Evolutionary conservation across 2,329 filamentous ascomycete genomes (phyloP), one percentile per base, ranked within the genome.

Genomic region (Diplodia sapinea): DNA sequence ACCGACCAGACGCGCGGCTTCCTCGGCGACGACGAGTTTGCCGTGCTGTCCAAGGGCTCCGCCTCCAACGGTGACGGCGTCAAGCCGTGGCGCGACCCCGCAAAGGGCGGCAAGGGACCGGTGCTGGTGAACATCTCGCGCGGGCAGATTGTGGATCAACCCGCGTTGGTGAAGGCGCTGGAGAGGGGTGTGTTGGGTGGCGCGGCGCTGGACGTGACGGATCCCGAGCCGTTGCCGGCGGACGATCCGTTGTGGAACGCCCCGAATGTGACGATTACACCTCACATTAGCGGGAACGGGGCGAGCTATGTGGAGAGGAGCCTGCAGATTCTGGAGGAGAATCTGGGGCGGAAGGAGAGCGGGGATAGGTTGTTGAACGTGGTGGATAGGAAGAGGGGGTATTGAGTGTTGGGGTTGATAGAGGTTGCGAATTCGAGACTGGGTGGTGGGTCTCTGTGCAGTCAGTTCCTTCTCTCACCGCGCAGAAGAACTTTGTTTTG

Each of bases 181-280:
- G 79, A 86, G 50, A 82, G 81, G 0, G 84, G 83, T 0, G 81
- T 83, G 1, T 74, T 91, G 36, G 78, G 82, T 3, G 91, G 91
- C 36, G 92, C 91, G 0, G 91, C 91, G 1, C 78, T 94, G 50
- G 91, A 94, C 74, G 91, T 94, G 0, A 91, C 91, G 1, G 91
- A 94, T 69, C 91, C 91, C 0, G 92, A 94, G 76, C 92, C 92
- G 0, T 76, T 94, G 70, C 90, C 91, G 0, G 78, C 82, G 2
- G 86, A 89, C 4, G 87, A 91, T 74, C 84, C 86, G 70, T 79
- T 94, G 62, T 94, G 91, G 91, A 84, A 81, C 31, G 82, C 89
- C 15, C 86, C 86, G 69, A 93, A 93, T 76, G 82, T 90, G 17
- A 85, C 90, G 63, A 85, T 94, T 55, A 90, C 87, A 70, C 88